These are phyloP conservation scores for Populus tomentosa DNA, from an alignment of 441 rosid genomes.

Conservation along the genomic window DNA sequence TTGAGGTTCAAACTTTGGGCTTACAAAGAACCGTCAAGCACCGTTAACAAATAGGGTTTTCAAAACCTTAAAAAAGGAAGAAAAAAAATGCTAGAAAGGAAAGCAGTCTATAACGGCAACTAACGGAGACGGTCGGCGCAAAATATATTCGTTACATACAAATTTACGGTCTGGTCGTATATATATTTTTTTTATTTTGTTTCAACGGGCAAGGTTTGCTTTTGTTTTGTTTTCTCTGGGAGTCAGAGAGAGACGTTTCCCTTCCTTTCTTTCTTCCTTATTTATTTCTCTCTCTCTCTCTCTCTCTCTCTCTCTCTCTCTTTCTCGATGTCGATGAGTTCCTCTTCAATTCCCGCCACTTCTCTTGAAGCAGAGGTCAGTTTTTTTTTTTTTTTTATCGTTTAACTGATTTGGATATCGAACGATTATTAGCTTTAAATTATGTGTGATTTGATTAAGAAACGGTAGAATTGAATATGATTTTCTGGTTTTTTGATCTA, in stretches of 20 bases:
- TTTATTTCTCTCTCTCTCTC: conserved; percentile 16
- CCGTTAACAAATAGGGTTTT: conserved; percentile 27
- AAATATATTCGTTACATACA: conserved; percentile 67
- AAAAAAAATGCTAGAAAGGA: background rate
- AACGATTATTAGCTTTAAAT: conserved; percentile 4
- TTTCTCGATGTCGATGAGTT: conserved; percentile 33
- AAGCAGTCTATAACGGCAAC: conserved; percentile 33
- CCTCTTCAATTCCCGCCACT: conserved; percentile 58
- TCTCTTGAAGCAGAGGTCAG: conserved; percentile 42
- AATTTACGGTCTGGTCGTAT: conserved; percentile 15
- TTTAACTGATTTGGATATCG: conserved; percentile 25
- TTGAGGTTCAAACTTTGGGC: conserved; percentile 69
- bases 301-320: background rate
- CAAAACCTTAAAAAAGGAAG: background rate
- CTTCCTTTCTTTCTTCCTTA: conserved; percentile 9
- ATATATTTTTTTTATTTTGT: conserved; percentile 34
- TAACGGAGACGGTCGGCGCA: conserved; percentile 73
- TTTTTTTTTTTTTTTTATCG: background rate
- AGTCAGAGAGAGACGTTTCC: conserved; percentile 26
- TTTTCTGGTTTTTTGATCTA: conserved; percentile 24
- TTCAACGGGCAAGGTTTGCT: conserved; percentile 86
- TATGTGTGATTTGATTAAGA: conserved; percentile 27
- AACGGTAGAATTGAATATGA: conserved; percentile 48
- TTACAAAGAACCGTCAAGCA: conserved; percentile 32
- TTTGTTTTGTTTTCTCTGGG: conserved; percentile 38